These are phyloP conservation scores for Cantharellus anzutake DNA, from an alignment of 768 basidiomycete species.

Conservation along the genomic window DNA sequence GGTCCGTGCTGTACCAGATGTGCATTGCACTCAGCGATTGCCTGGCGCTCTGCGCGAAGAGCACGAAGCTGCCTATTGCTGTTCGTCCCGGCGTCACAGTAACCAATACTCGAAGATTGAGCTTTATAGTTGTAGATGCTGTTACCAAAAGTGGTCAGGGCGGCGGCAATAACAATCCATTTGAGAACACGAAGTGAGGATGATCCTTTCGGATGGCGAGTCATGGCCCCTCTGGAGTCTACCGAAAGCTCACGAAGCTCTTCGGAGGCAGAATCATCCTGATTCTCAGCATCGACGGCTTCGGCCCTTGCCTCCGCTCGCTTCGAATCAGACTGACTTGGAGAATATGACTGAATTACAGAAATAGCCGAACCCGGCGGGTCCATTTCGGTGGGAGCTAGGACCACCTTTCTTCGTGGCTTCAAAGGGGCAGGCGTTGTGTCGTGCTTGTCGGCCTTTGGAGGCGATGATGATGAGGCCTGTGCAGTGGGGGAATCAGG, in stretches of 20 bases:
- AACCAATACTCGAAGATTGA: constrained; percentile 49
- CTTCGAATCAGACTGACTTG: no score
- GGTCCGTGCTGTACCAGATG: constrained; percentile 1
- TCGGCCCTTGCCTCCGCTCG: no score
- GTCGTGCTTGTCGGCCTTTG: neutral
- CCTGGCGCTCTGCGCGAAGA: constrained; percentile 26
- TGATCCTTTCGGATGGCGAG: neutral
- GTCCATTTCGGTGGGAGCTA: neutral
- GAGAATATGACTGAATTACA: no score
- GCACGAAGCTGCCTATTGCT: constrained; percentile 39
- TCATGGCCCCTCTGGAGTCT: neutral
- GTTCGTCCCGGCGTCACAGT: constrained; percentile 44
- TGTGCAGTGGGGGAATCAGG: neutral
- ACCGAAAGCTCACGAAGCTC: neutral
- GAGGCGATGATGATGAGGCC: constrained; percentile 24
- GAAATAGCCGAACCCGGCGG: neutral
- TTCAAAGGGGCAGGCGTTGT: no score
- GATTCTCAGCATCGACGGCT: neutral
- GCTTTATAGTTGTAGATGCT: constrained; percentile 11
- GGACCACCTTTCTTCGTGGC: no score
- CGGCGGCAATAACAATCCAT: neutral
- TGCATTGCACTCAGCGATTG: constrained; percentile 30
- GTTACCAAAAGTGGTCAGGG: constrained; percentile 27
- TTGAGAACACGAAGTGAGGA: neutral
- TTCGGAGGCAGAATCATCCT: neutral